Evolutionary conservation across 306 rosid genomes (phyloP).

Genomic region (Potentilla sterilis): DNA sequence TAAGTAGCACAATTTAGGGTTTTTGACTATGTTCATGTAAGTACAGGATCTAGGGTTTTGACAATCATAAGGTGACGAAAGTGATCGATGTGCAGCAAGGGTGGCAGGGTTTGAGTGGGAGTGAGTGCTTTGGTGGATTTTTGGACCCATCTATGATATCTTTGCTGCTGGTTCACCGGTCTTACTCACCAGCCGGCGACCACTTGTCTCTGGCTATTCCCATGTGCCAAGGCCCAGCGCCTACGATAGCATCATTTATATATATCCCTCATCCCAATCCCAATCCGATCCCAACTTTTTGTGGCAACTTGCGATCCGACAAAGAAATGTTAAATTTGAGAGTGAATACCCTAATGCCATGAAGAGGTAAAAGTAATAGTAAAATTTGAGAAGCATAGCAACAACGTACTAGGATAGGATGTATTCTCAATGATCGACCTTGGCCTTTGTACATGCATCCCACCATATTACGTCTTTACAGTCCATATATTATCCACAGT

Average conservation of each 20-base stretch:
- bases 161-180: background rate
- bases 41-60: background rate
- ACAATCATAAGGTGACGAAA: background rate
- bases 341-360: too few relatives aligned
- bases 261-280: background rate
- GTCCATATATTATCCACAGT: too few relatives aligned
- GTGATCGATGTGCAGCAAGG: background rate
- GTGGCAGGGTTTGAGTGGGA: background rate
- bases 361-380: too few relatives aligned
- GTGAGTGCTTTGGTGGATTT: background rate
- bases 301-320: background rate
- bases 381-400: too few relatives aligned
- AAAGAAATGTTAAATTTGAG: background rate
- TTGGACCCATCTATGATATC: background rate
- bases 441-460: too few relatives aligned
- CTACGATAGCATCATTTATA: background rate
- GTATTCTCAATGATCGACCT: too few relatives aligned
- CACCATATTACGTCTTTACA: too few relatives aligned
- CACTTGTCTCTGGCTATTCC: background rate
- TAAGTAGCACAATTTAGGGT: background rate
- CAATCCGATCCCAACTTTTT: background rate
- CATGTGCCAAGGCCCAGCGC: background rate
- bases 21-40: background rate
- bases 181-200: constrained; percentile 6
- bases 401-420: too few relatives aligned